Evolutionary conservation across 2,329 filamentous ascomycete species (phyloP).

Genomic region (Penicillium sp.): DNA sequence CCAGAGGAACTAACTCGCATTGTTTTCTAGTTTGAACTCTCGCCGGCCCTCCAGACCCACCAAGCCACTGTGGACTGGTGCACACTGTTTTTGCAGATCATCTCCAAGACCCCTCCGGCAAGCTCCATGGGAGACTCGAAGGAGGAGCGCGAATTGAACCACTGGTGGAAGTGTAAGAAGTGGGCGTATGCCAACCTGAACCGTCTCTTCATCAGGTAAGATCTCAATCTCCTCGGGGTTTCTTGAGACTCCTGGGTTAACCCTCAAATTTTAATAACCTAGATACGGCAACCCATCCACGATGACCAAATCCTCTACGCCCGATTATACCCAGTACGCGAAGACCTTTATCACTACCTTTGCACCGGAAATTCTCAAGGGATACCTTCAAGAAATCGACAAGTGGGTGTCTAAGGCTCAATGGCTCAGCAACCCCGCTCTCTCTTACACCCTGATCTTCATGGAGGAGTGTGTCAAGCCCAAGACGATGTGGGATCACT

Average conservation of each 20-base stretch:
- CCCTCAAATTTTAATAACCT: conserved; percentile 11
- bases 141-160: conserved; percentile 86
- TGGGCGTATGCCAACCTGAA: conserved; percentile 99
- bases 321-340: conserved; percentile 79
- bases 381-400: conserved; percentile 92
- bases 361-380: conserved; percentile 93
- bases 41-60: conserved; percentile 75
- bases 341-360: conserved; percentile 91
- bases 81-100: conserved; percentile 87
- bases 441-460: conserved; percentile 93
- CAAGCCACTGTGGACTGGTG: conserved; percentile 93
- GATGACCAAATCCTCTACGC: conserved; percentile 72
- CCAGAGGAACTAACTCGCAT: conserved; percentile 36
- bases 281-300: conserved; percentile 88
- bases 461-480: conserved; percentile 97
- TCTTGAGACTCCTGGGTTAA: conserved; percentile 4
- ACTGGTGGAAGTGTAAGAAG: conserved; percentile 99
- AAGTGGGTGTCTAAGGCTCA: conserved; percentile 94
- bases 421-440: conserved; percentile 92
- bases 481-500: conserved; percentile 93
- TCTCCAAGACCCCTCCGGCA: conserved; percentile 81
- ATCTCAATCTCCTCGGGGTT: conserved; percentile 8
- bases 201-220: conserved; percentile 85
- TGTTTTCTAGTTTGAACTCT: conserved; percentile 75
- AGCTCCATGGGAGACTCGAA: conserved; percentile 77